These are phyloP conservation scores for Wallacemonas sp. DNA, from an alignment of 208 protist genomes.

Conservation along the genomic window DNA sequence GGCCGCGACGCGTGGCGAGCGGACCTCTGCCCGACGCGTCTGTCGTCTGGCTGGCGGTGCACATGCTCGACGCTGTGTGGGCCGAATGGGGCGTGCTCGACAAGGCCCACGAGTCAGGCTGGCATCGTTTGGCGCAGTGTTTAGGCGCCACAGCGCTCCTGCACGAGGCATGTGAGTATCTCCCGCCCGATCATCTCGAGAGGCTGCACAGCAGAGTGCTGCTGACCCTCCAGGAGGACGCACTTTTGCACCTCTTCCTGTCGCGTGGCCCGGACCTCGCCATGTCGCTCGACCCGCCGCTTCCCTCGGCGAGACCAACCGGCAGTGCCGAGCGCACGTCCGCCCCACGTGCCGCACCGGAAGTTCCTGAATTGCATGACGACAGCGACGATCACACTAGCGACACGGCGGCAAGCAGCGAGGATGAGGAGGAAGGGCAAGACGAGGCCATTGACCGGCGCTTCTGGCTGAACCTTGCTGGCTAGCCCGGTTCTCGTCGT, in stretches of 20 bases:
- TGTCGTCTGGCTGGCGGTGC: constrained; percentile 1
- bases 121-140: background rate
- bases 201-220: background rate
- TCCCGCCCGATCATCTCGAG: background rate
- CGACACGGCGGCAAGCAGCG: no score
- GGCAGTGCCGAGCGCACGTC: no score
- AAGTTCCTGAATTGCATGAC: no score
- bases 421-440: no score
- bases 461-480: no score
- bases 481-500: no score
- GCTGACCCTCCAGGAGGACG: background rate
- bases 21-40: background rate
- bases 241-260: background rate
- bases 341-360: no score
- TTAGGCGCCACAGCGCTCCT: background rate
- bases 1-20: background rate
- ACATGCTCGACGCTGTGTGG: constrained; percentile 32
- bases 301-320: background rate
- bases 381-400: no score
- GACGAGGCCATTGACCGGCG: no score
- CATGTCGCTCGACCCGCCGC: background rate
- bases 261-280: background rate
- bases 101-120: constrained; percentile 5
- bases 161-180: background rate
- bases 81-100: constrained; percentile 35